Evolutionary conservation across 2,329 filamentous ascomycete genomes (phyloP).

Genomic region (Elsinoe australis): DNA sequence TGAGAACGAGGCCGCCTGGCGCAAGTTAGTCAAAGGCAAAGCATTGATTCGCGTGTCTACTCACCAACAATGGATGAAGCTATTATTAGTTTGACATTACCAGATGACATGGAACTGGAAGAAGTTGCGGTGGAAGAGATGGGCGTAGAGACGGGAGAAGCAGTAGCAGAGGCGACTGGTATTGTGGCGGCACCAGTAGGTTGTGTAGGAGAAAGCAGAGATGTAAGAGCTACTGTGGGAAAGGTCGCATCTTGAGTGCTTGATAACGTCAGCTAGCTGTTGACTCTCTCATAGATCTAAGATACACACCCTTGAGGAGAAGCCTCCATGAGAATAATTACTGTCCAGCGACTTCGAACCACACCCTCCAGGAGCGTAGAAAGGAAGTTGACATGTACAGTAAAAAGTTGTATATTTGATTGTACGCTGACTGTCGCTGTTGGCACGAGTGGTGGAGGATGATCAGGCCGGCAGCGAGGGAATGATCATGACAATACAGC

Average conservation of each 20-base stretch:
- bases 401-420: slow-evolving; percentile 3
- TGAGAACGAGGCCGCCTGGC: slow-evolving; percentile 18
- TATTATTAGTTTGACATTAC: slow-evolving; percentile 11
- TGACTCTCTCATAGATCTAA: not conserved
- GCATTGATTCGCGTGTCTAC: slow-evolving; percentile 2
- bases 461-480: slow-evolving; percentile 1
- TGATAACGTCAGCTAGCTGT: not conserved
- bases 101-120: slow-evolving; percentile 15
- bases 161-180: slow-evolving; percentile 12
- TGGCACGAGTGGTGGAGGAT: not conserved
- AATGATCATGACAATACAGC: slow-evolving; percentile 9
- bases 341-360: no score
- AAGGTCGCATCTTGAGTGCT: not conserved
- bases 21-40: not conserved
- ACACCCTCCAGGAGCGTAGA: slow-evolving; percentile 8
- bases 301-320: not conserved
- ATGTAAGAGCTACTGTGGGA: slow-evolving; percentile 12
- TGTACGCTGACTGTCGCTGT: not conserved
- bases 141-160: slow-evolving; percentile 1
- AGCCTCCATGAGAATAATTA: not conserved
- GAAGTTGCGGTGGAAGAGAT: slow-evolving; percentile 1
- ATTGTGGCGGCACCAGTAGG: slow-evolving; percentile 2
- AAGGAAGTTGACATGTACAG: slow-evolving; percentile 7
- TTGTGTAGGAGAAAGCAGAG: not conserved
- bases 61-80: slow-evolving; percentile 16